A percentile compares a stretch with the other conserved stretches of the same genome.
Conservation (phyloP, 2,329 filamentous ascomycete genomes). For the Xylariaceae sp. region DNA sequence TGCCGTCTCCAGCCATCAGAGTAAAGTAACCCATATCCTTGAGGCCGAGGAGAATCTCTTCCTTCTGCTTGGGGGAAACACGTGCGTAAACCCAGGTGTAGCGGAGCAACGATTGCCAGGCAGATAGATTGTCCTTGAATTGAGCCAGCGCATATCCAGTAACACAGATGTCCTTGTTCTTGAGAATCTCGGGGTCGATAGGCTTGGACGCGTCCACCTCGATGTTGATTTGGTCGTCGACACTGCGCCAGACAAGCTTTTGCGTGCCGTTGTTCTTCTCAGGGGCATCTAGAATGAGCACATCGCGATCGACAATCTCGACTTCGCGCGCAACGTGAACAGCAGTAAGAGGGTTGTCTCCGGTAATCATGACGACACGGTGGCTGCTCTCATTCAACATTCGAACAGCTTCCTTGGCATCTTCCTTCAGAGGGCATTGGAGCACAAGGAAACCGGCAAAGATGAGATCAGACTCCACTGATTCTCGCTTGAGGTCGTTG, state of each 20-base stretch:
- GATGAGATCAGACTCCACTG: slow-evolving; percentile 74
- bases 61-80: slow-evolving; percentile 97
- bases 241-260: slow-evolving; percentile 86
- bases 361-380: slow-evolving; percentile 97
- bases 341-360: slow-evolving; percentile 94
- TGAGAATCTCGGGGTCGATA: slow-evolving; percentile 74
- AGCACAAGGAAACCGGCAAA: slow-evolving; percentile 96
- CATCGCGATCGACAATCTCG: slow-evolving; percentile 94
- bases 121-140: slow-evolving; percentile 69
- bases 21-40: slow-evolving; percentile 98
- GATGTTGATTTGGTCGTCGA: slow-evolving; percentile 84
- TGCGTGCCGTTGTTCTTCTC: slow-evolving; percentile 79
- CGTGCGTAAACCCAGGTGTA: slow-evolving; percentile 97
- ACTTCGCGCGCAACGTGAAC: slow-evolving; percentile 93
- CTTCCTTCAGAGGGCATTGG: slow-evolving; percentile 92
- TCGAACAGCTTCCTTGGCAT: slow-evolving; percentile 86
- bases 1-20: slow-evolving; percentile 97
- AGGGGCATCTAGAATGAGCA: slow-evolving; percentile 89
- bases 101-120: slow-evolving; percentile 71
- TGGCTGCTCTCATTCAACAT: slow-evolving; percentile 99
- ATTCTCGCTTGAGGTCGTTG: slow-evolving; percentile 90
- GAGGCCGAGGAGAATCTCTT: slow-evolving; percentile 92
- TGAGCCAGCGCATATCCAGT: slow-evolving; percentile 91
- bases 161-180: slow-evolving; percentile 85
- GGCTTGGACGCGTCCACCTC: slow-evolving; percentile 77